Evolutionary conservation across 768 basidiomycete genomes (phyloP), one percentile per base, ranked within the genome.

Genomic region (Tulasnella sp.): DNA sequence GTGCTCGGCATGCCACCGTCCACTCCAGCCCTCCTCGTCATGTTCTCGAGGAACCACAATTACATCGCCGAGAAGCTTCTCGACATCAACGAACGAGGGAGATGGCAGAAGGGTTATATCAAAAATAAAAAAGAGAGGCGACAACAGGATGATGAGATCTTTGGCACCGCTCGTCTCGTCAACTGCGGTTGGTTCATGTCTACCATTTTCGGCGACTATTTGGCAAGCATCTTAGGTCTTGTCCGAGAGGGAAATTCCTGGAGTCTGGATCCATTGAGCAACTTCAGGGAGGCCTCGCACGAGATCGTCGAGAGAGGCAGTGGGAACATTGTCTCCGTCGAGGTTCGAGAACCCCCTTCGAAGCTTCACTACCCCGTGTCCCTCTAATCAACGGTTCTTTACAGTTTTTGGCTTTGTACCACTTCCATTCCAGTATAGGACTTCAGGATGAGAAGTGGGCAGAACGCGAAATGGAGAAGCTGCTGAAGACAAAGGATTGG

Each of bases 21-120:
- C 0, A 89, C 90, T 74, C 90, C 91, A 79, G 89, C 87, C 5
- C 83, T 95, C n/a, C 87, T 95, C 29, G 88, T 95, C n/a, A 82
- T 94, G n/a, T 95, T 95, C 87, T 93, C 87, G 82, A 88, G 94
- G n/a, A 95, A 95, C 79, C 94, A 82, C 77, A 80, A 81, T 73
- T 93, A 92, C 83, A 94, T 95, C 75, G 93, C 92, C 13, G 86
- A 86, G 77, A 93, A 91, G 81, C 85, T 95, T 2, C 86, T 92
- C 75, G 91, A 93, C 82, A 91, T 95, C 80, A 95, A 95, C 81
- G 94, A 95, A 82, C 87, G 92, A 72, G 89, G 88, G 13, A 89
- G 83, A 0, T 95, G 87, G 82, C 81, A 81, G 4, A 87, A 93
- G n/a, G n/a, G n/a, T n/a, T n/a, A n/a, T n/a, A 80, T 92, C 93